Evolutionary conservation across 768 basidiomycete species (phyloP).

Genomic region (Suillus spraguei): DNA sequence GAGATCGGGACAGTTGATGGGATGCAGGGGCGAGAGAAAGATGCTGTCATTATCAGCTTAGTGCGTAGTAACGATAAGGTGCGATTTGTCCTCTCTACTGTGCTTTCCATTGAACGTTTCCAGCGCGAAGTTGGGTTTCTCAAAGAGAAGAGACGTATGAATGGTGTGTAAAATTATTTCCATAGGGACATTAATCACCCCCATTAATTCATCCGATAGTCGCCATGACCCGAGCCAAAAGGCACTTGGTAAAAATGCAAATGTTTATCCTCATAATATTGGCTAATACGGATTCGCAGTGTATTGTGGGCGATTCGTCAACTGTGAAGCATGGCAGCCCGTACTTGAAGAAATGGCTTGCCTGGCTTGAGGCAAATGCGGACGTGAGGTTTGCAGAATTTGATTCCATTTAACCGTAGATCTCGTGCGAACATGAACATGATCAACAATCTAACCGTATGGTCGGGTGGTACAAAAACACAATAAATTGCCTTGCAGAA

Average conservation of each 20-base stretch:
- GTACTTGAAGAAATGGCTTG: conserved; percentile 89
- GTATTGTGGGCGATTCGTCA: conserved; percentile 91
- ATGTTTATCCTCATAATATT: not conserved
- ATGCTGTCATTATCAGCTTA: conserved; percentile 89
- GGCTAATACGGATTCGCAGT: conserved; percentile 45
- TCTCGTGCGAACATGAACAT: not conserved
- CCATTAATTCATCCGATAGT: conserved; percentile 43
- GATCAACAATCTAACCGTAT: not conserved
- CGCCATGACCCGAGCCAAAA: conserved; percentile 89
- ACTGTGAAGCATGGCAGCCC: conserved; percentile 84
- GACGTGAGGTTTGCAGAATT: conserved; percentile 86
- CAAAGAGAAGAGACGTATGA: conserved; percentile 89
- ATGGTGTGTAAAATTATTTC: conserved; percentile 50
- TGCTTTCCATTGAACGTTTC: conserved; percentile 9
- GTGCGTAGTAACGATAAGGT: conserved; percentile 91
- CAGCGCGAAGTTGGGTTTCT: conserved; percentile 93
- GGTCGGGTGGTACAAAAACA: not conserved
- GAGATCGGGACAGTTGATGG: conserved; percentile 97
- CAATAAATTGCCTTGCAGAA: not conserved
- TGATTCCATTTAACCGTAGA: conserved; percentile 39
- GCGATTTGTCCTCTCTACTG: conserved; percentile 18
- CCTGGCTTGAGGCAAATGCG: conserved; percentile 87
- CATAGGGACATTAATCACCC: not conserved
- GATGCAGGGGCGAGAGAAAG: conserved; percentile 96
- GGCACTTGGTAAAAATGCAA: conserved; percentile 72